phyloP scores from a whole-genome alignment of 2,329 filamentous ascomycete species.

The Knufia petricola region DNA sequence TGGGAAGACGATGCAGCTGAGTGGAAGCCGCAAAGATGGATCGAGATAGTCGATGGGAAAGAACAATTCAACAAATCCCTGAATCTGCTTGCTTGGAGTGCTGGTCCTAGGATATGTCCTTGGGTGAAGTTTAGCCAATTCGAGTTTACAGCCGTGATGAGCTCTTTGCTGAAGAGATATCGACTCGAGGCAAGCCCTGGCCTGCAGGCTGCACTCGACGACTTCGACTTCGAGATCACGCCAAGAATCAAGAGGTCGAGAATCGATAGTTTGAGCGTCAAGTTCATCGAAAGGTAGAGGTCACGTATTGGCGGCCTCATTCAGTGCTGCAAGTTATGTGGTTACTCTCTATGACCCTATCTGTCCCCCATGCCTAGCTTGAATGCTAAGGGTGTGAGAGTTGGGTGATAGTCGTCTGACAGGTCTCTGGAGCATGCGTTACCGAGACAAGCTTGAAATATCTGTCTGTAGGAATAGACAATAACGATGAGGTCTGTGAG shows the following conservation, averaged over 20 bases:
- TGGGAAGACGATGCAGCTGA: constrained; percentile 24
- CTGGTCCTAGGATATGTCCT: constrained; percentile 26
- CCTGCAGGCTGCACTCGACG: background rate
- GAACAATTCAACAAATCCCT: background rate
- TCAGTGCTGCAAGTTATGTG: no score
- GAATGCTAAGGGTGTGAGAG: no score
- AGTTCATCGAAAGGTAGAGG: no score
- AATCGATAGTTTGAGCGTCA: background rate
- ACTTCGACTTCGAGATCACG: background rate
- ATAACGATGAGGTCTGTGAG: no score
- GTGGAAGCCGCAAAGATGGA: constrained; percentile 31
- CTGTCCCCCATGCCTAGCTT: no score
- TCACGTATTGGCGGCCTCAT: no score
- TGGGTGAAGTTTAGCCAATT: constrained; percentile 31
- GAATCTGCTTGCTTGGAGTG: constrained; percentile 25
- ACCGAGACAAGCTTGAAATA: no score
- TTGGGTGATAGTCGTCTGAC: no score
- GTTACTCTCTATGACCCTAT: no score
- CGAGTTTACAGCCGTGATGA: constrained; percentile 28
- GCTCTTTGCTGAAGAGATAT: constrained; percentile 12
- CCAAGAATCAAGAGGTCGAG: background rate
- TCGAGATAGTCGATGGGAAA: constrained; percentile 12
- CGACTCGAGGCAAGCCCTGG: constrained; percentile 8
- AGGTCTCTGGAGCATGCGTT: no score
- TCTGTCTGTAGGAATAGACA: no score